phyloP scores from a whole-genome alignment of 2,329 filamentous ascomycete species.

The Penicillium sp. region DNA sequence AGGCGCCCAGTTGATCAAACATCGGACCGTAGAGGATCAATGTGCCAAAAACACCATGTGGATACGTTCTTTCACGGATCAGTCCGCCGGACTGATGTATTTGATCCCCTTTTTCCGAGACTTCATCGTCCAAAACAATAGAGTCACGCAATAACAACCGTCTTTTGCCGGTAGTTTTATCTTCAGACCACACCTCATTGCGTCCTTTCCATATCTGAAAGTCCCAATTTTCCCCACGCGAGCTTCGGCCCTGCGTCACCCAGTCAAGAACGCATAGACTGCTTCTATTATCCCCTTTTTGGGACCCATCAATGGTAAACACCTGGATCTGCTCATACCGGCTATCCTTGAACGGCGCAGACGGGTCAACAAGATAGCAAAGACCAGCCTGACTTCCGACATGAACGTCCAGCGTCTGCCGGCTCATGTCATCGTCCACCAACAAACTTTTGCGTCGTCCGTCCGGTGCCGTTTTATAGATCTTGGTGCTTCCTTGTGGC shows the following conservation, averaged over 20 bases:
- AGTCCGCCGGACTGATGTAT: neutral
- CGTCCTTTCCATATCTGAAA: slow-evolving; percentile 73
- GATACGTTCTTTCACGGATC: slow-evolving; percentile 62
- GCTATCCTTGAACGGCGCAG: slow-evolving; percentile 83
- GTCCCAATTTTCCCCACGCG: slow-evolving; percentile 85
- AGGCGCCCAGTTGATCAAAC: slow-evolving; percentile 62
- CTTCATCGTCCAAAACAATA: slow-evolving; percentile 65
- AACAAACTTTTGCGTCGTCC: neutral
- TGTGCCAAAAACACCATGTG: slow-evolving; percentile 75
- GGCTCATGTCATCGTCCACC: slow-evolving; percentile 33
- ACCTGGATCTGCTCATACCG: slow-evolving; percentile 80
- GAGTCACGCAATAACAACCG: slow-evolving; percentile 81
- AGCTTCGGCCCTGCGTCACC: slow-evolving; percentile 83
- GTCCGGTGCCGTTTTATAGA: slow-evolving; percentile 68
- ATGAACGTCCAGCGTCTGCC: slow-evolving; percentile 48
- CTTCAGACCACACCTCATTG: slow-evolving; percentile 66
- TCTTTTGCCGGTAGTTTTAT: slow-evolving; percentile 38
- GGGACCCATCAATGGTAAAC: slow-evolving; percentile 57
- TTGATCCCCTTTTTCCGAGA: slow-evolving; percentile 7
- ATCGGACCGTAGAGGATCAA: slow-evolving; percentile 73
- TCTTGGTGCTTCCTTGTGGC: slow-evolving; percentile 80
- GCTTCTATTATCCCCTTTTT: slow-evolving; percentile 38
- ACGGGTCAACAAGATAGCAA: slow-evolving; percentile 77
- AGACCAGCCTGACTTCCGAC: slow-evolving; percentile 50
- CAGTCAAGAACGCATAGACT: slow-evolving; percentile 82